phyloP scores from a whole-genome alignment of 73 alveolate species.

The Durusdinium trenchii region DNA sequence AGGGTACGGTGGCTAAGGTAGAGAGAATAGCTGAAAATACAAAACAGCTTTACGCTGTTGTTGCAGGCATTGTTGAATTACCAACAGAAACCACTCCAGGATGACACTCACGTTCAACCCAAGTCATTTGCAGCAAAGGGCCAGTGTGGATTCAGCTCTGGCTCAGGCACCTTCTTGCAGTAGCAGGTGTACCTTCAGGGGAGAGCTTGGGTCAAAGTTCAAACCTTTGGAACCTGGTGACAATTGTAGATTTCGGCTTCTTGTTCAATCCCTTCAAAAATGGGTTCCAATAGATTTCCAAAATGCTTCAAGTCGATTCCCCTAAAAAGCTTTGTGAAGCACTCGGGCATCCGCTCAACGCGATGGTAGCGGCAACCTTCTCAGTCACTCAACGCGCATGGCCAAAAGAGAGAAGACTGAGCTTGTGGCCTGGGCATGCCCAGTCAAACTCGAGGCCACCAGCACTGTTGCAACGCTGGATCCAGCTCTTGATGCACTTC shows the following conservation, averaged over 20 bases:
- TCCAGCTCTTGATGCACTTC: conserved; percentile 90
- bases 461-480: conserved; percentile 69
- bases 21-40: no score
- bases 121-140: not conserved
- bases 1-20: no score
- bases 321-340: not conserved
- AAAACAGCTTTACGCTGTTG: no score
- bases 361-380: conserved; percentile 64
- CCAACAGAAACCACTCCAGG: no score
- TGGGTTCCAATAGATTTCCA: no score
- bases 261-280: no score
- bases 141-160: conserved; percentile 81
- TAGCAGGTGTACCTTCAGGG: conserved; percentile 58
- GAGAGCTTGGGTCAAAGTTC: no score
- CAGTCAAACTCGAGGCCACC: conserved; percentile 61
- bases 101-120: not conserved
- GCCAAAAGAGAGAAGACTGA: not conserved
- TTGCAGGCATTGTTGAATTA: no score
- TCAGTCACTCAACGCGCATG: not conserved
- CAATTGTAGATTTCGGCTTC: no score
- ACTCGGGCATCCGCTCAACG: conserved; percentile 51
- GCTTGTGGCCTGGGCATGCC: conserved; percentile 80
- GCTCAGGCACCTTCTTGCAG: conserved; percentile 73
- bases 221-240: not conserved
- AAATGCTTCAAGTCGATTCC: not conserved